Percentiles rank a stretch among this genome's conserved stretches.
phyloP scores from a whole-genome alignment of 805 yeast genomes.

The Danielia reshetovae region DNA sequence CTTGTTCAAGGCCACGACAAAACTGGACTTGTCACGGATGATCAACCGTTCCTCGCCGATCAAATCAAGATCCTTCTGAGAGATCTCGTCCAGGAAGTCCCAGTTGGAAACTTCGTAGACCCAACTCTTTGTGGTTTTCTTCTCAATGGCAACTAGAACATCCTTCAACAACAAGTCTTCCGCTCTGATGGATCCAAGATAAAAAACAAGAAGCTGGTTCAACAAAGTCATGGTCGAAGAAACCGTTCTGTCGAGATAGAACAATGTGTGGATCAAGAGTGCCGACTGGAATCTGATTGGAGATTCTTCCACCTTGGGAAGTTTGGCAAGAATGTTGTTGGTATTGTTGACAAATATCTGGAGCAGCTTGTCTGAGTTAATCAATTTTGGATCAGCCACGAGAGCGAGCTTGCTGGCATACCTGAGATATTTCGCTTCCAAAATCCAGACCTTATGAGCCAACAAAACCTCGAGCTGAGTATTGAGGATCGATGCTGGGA shows the following conservation, averaged over 20 bases:
- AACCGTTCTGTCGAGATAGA: slow-evolving; percentile 39
- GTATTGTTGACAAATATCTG: slow-evolving; percentile 63
- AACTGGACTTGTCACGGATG: slow-evolving; percentile 39
- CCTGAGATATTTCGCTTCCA: slow-evolving; percentile 37
- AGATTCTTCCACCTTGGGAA: slow-evolving; percentile 18
- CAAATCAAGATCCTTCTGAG: slow-evolving; percentile 41
- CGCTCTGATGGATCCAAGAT: slow-evolving; percentile 58
- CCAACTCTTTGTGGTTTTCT: slow-evolving; percentile 55
- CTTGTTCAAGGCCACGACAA: slow-evolving; percentile 50
- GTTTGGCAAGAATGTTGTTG: slow-evolving; percentile 27
- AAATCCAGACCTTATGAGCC: slow-evolving; percentile 43
- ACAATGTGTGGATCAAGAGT: slow-evolving; percentile 47
- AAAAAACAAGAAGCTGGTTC: slow-evolving; percentile 44
- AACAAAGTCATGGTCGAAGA: slow-evolving; percentile 48
- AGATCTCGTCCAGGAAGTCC: slow-evolving; percentile 52
- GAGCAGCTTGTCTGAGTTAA: slow-evolving; percentile 49
- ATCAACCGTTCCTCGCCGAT: slow-evolving; percentile 47
- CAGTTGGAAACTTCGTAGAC: slow-evolving; percentile 56
- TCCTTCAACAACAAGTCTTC: slow-evolving; percentile 61
- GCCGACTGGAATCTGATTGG: slow-evolving; percentile 40
- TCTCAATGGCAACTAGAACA: slow-evolving; percentile 57
- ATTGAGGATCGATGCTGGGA: slow-evolving; percentile 48
- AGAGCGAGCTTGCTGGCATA: slow-evolving; percentile 40
- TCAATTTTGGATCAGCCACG: slow-evolving; percentile 27
- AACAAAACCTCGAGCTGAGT: slow-evolving; percentile 65